Evolutionary conservation across 352 stramenopile genomes (phyloP), one percentile per base, ranked within the genome.

Genomic region (Globisporangium takayamanum): DNA sequence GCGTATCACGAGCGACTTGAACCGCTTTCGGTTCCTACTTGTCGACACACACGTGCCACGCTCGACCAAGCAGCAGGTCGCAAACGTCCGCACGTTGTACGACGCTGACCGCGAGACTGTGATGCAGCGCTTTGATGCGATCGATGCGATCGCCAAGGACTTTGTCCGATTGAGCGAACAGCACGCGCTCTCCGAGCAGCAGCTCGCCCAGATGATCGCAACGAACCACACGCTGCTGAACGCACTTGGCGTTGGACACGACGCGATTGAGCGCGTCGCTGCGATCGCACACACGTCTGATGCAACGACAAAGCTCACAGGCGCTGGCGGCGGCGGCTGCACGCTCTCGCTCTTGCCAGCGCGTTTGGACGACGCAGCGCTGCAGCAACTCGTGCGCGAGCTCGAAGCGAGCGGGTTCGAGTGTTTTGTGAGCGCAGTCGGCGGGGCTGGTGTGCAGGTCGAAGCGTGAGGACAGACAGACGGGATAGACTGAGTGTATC

Each of bases 21-120:
- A 88, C 51, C 56, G 67, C 11, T 92, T 96, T 42, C 75, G 78
- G 4, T 96, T 97, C 46, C 69, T 98, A 2, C 58, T 98, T 39
- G 87, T 93, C 10, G 97, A 98, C 71, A 97, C 92, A 12, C 66
- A 76, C n/a, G 89, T 97, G 16, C 84, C 91, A 2, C 86, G 89
- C 15, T 93, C 84, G 4, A 98, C 92, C 16, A 92, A 80, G 67
- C 69, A 78, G 26, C 80, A 95, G 41, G 90, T 98, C 16, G 72
- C 51, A 5, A 77, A 80, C 36, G 92, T 98, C 11, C 73, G 83
- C 10, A 59, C 58, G 46, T 72, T 78, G 6, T 84, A 90, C 48
- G 79, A 95, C 30, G 65, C 65, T 39, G 50, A 94, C 42, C 62
- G 57, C 12, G 49, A 56, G 1, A 60, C 53, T 3, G 72, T 88